phyloP scores from a whole-genome alignment of 169 alveolate genomes.

The Eimeria maxima region DNA sequence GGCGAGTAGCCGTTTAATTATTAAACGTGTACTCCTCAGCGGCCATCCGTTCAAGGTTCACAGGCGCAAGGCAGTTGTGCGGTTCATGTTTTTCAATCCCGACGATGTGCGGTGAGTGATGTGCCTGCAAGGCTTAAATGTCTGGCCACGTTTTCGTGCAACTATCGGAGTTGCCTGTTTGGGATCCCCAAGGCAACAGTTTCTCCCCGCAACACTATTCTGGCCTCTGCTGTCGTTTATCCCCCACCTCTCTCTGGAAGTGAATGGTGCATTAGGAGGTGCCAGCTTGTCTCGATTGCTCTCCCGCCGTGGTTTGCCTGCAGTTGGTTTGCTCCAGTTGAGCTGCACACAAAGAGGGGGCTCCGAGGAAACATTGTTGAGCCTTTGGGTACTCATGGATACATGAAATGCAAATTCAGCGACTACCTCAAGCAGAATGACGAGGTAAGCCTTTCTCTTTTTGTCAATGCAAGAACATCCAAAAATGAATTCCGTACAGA shows the following conservation, averaged over 20 bases:
- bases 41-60: slow-evolving; percentile 98
- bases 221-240: neutral
- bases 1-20: slow-evolving; percentile 96
- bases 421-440: slow-evolving; percentile 97
- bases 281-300: neutral
- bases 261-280: too few species aligned
- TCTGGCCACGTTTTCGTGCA: neutral
- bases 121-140: neutral
- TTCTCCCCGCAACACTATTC: neutral
- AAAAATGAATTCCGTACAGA: neutral
- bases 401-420: slow-evolving; percentile 98
- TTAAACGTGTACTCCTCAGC: slow-evolving; percentile 98
- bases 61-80: slow-evolving; percentile 97
- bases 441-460: slow-evolving; percentile 88
- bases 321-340: slow-evolving; percentile 97
- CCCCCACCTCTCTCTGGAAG: neutral
- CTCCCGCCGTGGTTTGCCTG: neutral
- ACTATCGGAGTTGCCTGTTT: neutral
- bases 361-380: slow-evolving; percentile 98
- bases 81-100: slow-evolving; percentile 99
- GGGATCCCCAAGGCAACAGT: neutral
- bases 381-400: slow-evolving; percentile 99
- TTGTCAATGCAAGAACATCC: neutral
- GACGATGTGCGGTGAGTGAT: slow-evolving; percentile 95
- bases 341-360: slow-evolving; percentile 98